phyloP scores from a whole-genome alignment of 805 yeast species.

The Isabelozyma pseudorhagii region DNA sequence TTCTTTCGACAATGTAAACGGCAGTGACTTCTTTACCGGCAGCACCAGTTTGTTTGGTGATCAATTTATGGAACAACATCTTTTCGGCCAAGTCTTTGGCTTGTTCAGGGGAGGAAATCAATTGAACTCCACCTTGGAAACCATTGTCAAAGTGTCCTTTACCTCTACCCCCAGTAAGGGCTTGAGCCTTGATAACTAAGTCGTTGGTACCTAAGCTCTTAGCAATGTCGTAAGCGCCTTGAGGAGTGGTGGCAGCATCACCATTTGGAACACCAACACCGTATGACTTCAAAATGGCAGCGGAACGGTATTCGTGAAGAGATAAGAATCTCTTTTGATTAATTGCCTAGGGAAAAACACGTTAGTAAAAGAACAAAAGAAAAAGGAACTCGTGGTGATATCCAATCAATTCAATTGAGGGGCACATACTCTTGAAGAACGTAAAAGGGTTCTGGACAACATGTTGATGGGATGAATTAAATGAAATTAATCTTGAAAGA shows the following conservation, averaged over 20 bases:
- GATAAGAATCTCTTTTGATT: slow-evolving; percentile 69
- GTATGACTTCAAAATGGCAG: slow-evolving; percentile 75
- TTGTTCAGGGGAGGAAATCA: slow-evolving; percentile 80
- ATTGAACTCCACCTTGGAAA: slow-evolving; percentile 92
- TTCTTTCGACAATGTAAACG: slow-evolving; percentile 93
- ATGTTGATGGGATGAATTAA: slow-evolving; percentile 8
- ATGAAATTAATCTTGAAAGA: background rate
- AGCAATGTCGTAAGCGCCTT: slow-evolving; percentile 84
- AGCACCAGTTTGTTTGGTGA: slow-evolving; percentile 97
- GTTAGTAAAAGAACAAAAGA: slow-evolving; percentile 13
- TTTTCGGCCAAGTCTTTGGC: slow-evolving; percentile 81
- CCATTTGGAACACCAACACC: slow-evolving; percentile 93
- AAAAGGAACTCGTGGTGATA: no score
- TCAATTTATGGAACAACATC: slow-evolving; percentile 88
- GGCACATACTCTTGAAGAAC: slow-evolving; percentile 42
- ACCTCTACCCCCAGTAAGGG: slow-evolving; percentile 99
- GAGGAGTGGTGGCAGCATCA: slow-evolving; percentile 83
- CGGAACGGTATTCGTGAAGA: slow-evolving; percentile 94
- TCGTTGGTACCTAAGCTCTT: slow-evolving; percentile 70
- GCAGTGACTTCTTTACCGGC: slow-evolving; percentile 97
- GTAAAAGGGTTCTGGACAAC: slow-evolving; percentile 43
- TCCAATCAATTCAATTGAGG: slow-evolving; percentile 1
- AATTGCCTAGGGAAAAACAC: slow-evolving; percentile 15
- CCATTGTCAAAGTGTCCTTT: slow-evolving; percentile 97
- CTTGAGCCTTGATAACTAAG: slow-evolving; percentile 96